Evolutionary conservation across 2,329 filamentous ascomycete genomes (phyloP), one percentile per base, ranked within the genome.

Genomic region (Teratosphaeria viscida): DNA sequence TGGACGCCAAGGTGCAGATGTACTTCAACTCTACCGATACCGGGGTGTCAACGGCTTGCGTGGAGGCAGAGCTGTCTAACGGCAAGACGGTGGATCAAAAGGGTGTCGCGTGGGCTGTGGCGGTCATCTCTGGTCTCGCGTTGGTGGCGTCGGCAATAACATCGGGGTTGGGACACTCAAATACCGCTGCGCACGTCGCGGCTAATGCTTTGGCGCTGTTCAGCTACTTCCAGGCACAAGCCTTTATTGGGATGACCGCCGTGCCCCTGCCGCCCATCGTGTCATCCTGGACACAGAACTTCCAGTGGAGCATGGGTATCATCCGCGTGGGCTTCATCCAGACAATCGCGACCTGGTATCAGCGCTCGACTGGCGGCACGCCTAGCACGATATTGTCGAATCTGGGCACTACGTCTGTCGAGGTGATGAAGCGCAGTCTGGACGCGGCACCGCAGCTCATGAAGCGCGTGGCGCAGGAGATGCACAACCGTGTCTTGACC

Each of bases 221-320:
- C 72, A 85, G 88, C 62, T 96, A 94, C 76, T 96, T 96, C 81
- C 92, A 97, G 76, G 85, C 90, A 4, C 92, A 96, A 75, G 92
- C 92, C 29, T 90, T 96, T 74, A 81, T 96, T 68, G 92, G 92
- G 64, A 86, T 96, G 75, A 89, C 87, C 58, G 84, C 87, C 23
- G 87, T 96, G 14, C 80, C 81, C 54, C 82, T 96, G 58, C 92
- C 92, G 10, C 92, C 92, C 0, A 89, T 96, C 62, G 92, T 95
- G 58, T 82, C 89, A 69, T 83, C 92, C 0, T 97, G 92, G 92
- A 96, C 92, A 1, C 92, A 96, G 76, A 92, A 96, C 76, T 96
- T 97, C 77, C 89, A 95, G 72, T 97, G 92, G 92, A 95, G 88
- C 70, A 94, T 97, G 90, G 92, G 92, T 67, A 91, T 97, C 68